A percentile compares a stretch with the other conserved stretches of the same genome.
Evolutionary conservation across 1,284 basidiomycete species (phyloP).

Genomic region (Cryptococcus amylolentus): DNA sequence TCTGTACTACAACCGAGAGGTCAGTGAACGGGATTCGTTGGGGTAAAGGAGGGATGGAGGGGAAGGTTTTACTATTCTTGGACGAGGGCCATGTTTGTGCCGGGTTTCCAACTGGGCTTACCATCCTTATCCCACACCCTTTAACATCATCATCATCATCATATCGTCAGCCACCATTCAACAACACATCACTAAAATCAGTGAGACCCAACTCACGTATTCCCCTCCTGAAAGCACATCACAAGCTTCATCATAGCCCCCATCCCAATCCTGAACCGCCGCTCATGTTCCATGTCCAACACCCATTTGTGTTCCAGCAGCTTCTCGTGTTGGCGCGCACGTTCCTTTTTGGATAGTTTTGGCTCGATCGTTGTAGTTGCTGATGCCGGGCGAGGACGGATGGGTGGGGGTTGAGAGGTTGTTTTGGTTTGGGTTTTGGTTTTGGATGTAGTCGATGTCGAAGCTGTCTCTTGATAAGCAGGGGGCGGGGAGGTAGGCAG

Average conservation of each 20-base stretch:
- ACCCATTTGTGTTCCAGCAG: conserved; percentile 26
- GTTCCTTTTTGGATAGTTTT: not conserved
- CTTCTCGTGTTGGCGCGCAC: conserved; percentile 9
- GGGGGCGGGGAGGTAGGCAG: not conserved
- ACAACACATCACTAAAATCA: not conserved
- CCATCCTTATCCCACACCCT: not conserved
- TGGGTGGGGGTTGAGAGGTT: not conserved
- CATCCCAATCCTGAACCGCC: conserved; percentile 29
- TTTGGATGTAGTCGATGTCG: not conserved
- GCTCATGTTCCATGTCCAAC: conserved; percentile 31
- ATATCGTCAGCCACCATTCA: not conserved
- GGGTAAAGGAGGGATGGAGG: not conserved
- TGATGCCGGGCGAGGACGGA: not conserved
- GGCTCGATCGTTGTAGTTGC: not conserved
- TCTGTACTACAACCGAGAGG: conserved; percentile 4
- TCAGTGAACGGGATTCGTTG: too few relatives aligned
- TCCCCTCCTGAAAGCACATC: conserved; percentile 16
- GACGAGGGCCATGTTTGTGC: conserved; percentile 1
- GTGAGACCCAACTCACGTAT: conserved; percentile 12
- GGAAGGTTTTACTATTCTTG: conserved; percentile 7
- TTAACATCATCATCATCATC: not conserved
- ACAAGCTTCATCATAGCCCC: conserved; percentile 12
- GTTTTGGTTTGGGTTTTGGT: not conserved
- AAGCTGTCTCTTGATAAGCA: not conserved
- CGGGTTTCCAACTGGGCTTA: conserved; percentile 2